Conservation (phyloP, 345 rosid genomes). For the Mangifera indica region DNA sequence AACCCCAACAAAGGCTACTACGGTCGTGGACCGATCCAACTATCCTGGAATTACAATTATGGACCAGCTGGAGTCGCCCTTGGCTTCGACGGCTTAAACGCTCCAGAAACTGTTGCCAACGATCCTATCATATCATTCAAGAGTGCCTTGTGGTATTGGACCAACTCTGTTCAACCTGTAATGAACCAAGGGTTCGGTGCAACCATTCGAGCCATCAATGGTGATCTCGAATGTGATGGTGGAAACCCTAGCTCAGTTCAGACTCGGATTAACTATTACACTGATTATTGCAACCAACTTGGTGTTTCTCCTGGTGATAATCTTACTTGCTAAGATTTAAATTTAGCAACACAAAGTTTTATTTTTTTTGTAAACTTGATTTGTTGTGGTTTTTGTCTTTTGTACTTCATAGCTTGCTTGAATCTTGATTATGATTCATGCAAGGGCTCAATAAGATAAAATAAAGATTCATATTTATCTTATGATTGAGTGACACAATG, state of each 20-base stretch:
- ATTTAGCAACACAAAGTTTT: not conserved
- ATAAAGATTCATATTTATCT: too few relatives aligned
- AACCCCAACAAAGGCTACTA: slow-evolving; percentile 40
- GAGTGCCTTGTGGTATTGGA: slow-evolving; percentile 56
- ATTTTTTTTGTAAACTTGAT: not conserved
- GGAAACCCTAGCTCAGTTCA: slow-evolving; percentile 26
- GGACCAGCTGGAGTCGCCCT: slow-evolving; percentile 44
- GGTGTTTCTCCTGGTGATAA: slow-evolving; percentile 47
- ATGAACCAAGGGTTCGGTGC: slow-evolving; percentile 50
- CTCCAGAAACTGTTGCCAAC: slow-evolving; percentile 43
- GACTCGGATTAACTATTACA: slow-evolving; percentile 38
- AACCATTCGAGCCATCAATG: slow-evolving; percentile 48
- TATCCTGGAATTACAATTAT: slow-evolving; percentile 54
- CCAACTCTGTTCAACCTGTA: slow-evolving; percentile 32
- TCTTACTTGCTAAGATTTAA: slow-evolving; percentile 31
- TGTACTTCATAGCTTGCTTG: not conserved
- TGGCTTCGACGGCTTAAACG: slow-evolving; percentile 38
- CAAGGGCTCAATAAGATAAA: not conserved
- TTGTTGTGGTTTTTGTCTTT: too few relatives aligned
- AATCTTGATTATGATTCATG: not conserved
- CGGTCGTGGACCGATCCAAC: slow-evolving; percentile 52
- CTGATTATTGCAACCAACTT: slow-evolving; percentile 38
- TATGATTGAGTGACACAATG: too few relatives aligned
- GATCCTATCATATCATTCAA: slow-evolving; percentile 38
- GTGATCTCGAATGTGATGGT: slow-evolving; percentile 43